Percentiles rank a stretch among this genome's conserved stretches.
phyloP scores from a whole-genome alignment of 768 basidiomycete genomes.

The Leccinum truebloodii region DNA sequence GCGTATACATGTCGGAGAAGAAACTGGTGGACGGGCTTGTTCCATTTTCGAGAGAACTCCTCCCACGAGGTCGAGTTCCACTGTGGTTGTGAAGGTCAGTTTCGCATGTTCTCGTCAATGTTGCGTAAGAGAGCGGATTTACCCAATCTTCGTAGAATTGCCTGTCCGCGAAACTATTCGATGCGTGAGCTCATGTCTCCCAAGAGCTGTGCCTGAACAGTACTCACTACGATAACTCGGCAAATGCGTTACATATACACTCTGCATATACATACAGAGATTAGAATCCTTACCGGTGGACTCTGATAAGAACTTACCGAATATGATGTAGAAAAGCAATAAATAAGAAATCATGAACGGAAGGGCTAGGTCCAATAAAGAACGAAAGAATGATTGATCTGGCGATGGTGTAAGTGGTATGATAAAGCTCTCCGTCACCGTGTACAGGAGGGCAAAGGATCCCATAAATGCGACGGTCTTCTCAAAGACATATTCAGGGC shows the following conservation, averaged over 20 bases:
- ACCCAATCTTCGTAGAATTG: constrained; percentile 99
- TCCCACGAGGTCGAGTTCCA: constrained; percentile 99
- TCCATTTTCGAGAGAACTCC: constrained; percentile 98
- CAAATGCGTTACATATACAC: constrained; percentile 96
- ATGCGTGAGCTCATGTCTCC: constrained; percentile 3
- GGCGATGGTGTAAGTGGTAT: constrained; percentile 73
- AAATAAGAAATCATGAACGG: constrained; percentile 95
- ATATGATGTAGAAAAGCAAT: constrained; percentile 83
- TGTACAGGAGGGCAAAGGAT: constrained; percentile 91
- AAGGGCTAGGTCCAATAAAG: constrained; percentile 81
- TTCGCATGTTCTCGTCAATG: background rate
- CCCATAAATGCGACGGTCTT: constrained; percentile 87
- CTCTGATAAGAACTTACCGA: constrained; percentile 47
- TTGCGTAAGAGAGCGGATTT: constrained; percentile 5
- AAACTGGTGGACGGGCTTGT: constrained; percentile 94
- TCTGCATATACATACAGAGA: constrained; percentile 44
- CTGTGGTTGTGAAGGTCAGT: constrained; percentile 33
- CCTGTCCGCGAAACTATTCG: constrained; percentile 85
- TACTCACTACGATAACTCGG: constrained; percentile 83
- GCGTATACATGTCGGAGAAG: constrained; percentile 95
- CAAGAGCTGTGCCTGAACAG: background rate
- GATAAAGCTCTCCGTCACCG: constrained; percentile 94
- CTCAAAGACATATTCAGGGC: constrained; percentile 55
- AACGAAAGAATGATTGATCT: constrained; percentile 71
- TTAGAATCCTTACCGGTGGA: constrained; percentile 3